Evolutionary conservation across 169 alveolate species (phyloP), one percentile per base, ranked within the genome.

Genomic region (Cryptosporidium ubiquitum): DNA sequence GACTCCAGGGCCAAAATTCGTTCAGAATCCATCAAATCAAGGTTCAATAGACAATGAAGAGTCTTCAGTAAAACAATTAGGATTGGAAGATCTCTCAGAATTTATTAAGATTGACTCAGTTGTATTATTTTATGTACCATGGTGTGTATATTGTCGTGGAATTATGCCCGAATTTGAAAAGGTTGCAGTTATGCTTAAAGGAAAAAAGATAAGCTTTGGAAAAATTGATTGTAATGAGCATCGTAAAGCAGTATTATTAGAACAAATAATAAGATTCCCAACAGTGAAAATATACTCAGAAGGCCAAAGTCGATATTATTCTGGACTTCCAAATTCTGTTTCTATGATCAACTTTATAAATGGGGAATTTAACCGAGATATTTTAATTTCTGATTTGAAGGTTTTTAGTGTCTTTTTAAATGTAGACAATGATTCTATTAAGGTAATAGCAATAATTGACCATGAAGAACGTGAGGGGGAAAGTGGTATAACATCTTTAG

Each of bases 121-220:
- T n/a, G 79, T 79, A 26, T 40, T 79, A 42, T 79, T 79, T 79
- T 79, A 79, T 16, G 89, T 79, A 20, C 89, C 89, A 23, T 79
- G 89, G 89, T 79, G 89, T 64, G 74, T 79, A 29, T 79, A 57
- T 66, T 79, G 89, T 33, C 73, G 89, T 4, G 89, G 58, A 39
- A 79, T 79, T 2, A 58, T 79, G 20, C 89, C 89, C 14, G 89
- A 79, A 79, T 79, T 79, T 64, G 74, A 79, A 26, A 79, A 79
- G 42, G 89, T 35, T 60, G 89, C 89, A 14, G 26, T 23, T n/a
- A 61, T 79, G 12, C 40, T 79, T 3, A 79, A 79, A 42, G 74
- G 52, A 0, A 61, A 79, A 35, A 37, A 79, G 18, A 79, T 79
- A 60, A 12, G 14, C 7, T 79, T 79, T 64, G 89, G 89, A 9